Evolutionary conservation across 2,329 filamentous ascomycete species (phyloP), one percentile per base, ranked within the genome.

Genomic region (Stagonosporopsis rhizophila): DNA sequence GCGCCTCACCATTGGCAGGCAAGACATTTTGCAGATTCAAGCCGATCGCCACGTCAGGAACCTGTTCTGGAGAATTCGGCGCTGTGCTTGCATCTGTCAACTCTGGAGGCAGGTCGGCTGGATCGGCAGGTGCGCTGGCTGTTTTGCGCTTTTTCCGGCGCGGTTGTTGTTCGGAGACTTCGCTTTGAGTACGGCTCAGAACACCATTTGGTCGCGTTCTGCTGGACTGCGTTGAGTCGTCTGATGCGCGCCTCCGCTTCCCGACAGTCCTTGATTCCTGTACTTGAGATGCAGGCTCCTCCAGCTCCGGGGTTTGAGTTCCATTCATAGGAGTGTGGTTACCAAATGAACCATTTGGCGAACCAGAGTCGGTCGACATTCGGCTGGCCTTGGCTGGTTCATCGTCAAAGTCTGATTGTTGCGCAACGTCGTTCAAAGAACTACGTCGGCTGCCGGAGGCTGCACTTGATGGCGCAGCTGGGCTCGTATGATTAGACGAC

Each of bases 361-460:
- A 75, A 70, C 68, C 71, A 71, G 71, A 70, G 59, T 72, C 69
- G 66, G 71, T 72, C 62, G 68, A 75, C 61, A 66, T 65, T 72
- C 72, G 73, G 68, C 62, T 69, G 66, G 66, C 71, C 73, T 75
- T 75, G 66, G 72, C 69, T 69, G 71, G 69, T 61, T 70, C 72
- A 71, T 73, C 68, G 52, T 72, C 72, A 64, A 64, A 58, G 54
- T 71, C 68, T 57, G 65, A 68, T 58, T 63, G 64, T 59, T 68
- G 71, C 66, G 67, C 66, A 57, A 67, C 46, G 58, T 68, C 68
- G 61, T 75, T 67, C 37, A 77, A 57, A 40, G 76, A 78, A 67
- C 69, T 78, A 61, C 76, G 74, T 52, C 75, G 75, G 53, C 76
- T 77, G 64, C 67, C 67, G 37, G 64, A 71, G 61, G 70, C 72